Percentiles rank a stretch among this genome's conserved stretches.
Conservation (phyloP, 192 early-diverging fungal genomes). For the Bifiguratus adelaidae region DNA sequence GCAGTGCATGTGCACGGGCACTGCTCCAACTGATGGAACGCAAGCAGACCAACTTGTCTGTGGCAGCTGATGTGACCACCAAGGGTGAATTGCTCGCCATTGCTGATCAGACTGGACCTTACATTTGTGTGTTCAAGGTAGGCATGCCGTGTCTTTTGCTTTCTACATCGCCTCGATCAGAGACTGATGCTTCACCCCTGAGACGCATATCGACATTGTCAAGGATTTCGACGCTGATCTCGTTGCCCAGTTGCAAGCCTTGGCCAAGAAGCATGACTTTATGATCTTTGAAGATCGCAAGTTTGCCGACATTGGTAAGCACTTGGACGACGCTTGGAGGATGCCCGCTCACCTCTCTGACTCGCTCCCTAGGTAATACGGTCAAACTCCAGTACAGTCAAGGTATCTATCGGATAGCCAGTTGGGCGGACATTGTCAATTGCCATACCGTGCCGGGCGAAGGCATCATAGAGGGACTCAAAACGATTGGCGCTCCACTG, state of each 20-base stretch:
- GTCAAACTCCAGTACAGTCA: constrained; percentile 90
- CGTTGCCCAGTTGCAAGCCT: constrained; percentile 52
- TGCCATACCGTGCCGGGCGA: constrained; percentile 92
- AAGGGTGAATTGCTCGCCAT: constrained; percentile 82
- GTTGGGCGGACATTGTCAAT: constrained; percentile 96
- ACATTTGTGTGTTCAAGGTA: constrained; percentile 91
- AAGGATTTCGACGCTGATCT: constrained; percentile 87
- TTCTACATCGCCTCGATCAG: background rate
- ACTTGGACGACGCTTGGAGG: no score
- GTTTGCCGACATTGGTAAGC: constrained; percentile 91
- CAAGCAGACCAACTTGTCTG: constrained; percentile 85
- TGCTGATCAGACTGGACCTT: constrained; percentile 85
- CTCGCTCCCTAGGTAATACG: constrained; percentile 61
- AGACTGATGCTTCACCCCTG: background rate
- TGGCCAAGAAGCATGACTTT: constrained; percentile 85
- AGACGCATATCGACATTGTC: constrained; percentile 95
- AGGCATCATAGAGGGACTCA: constrained; percentile 89
- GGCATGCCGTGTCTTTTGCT: background rate
- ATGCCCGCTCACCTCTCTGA: no score
- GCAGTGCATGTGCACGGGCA: constrained; percentile 63
- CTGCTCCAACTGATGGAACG: constrained; percentile 77
- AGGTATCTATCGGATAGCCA: constrained; percentile 87
- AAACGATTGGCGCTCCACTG: constrained; percentile 74
- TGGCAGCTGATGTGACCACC: constrained; percentile 84
- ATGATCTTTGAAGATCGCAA: constrained; percentile 99